Base-by-base conservation (phyloP, 2,329 filamentous ascomycete species). In the Cordyceps fumosorosea region DNA sequence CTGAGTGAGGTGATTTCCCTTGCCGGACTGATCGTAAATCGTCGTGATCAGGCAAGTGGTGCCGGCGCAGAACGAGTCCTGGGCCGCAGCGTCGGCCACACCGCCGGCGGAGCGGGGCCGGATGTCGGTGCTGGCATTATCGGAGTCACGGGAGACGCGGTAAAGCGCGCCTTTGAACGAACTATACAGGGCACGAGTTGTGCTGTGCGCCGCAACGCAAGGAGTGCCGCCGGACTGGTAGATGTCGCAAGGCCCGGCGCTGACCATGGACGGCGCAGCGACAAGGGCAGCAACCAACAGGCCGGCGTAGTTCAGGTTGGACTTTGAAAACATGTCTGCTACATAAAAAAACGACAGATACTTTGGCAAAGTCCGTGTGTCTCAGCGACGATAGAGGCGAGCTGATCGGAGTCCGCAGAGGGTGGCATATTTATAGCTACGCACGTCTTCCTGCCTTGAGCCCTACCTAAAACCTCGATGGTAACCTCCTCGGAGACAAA, bases 11-110 rank as follows among this genome's bases (percentile, higher is more conserved):
- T 89, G 82, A 64, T 89, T 89, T 0, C 78, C 78, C 1, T 72
- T 73, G 57, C 84, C 84, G 12, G 85, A 86, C 71, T 89, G 86
- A 69, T 89, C 86, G 69, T 89, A 88, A 57, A 87, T 87, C 66
- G 84, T 78, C 0, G 79, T 81, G 69, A 89, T 88, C 20, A 86
- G 74, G 67, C 86, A 89, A 7, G 84, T 87, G 0, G 85, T 87
- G 52, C 75, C 71, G 8, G 77, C 72, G 66, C 86, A 89, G 72
- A 89, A 89, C 1, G 74, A 66, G 71, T 89, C 85, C 68, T 89
- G 86, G 8, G 80, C 70, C 0, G 78, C 80, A 4, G 85, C 81
- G 67, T 89, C 81, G 55, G 86, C 86, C 7, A 88, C 82, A 48
- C 84, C 84, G 1, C 86, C 86, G 1, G 84, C 80, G 0, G 82